Conservation (phyloP, 371 early-diverging fungal genomes). For the Rhizopus delemar region DNA sequence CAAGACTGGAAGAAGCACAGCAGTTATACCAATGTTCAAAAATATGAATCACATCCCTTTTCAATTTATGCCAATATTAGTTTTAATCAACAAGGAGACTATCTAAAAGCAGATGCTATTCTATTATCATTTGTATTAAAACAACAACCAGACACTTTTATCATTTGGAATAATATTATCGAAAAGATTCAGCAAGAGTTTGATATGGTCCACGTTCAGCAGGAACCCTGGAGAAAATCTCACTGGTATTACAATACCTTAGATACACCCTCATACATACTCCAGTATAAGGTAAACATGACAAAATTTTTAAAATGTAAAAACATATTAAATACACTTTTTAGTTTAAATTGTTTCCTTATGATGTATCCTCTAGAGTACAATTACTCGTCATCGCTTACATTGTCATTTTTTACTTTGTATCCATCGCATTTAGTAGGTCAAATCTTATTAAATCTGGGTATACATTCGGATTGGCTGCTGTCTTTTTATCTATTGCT, state of each 20-base stretch:
- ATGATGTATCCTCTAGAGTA: constrained; percentile 24
- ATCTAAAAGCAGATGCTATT: constrained; percentile 51
- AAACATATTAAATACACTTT: constrained; percentile 7
- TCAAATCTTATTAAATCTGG: constrained; percentile 74
- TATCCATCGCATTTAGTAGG: constrained; percentile 64
- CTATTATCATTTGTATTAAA: constrained; percentile 31
- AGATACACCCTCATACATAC: constrained; percentile 20
- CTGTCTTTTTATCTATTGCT: constrained; percentile 46
- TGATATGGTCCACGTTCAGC: constrained; percentile 10
- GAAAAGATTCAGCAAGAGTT: constrained; percentile 16
- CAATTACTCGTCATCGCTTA: constrained; percentile 25
- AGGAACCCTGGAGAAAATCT: not conserved
- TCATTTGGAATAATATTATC: constrained; percentile 23
- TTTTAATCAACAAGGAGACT: constrained; percentile 24
- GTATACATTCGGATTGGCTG: constrained; percentile 69
- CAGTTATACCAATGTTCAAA: constrained; percentile 23
- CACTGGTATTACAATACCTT: constrained; percentile 17
- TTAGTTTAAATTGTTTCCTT: constrained; percentile 36
- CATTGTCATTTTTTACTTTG: constrained; percentile 52
- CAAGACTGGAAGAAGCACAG: constrained; percentile 21
- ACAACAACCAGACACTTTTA: constrained; percentile 14
- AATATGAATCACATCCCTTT: constrained; percentile 35
- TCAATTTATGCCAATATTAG: constrained; percentile 51
- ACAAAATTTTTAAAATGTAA: constrained; percentile 30
- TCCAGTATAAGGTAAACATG: constrained; percentile 41